Conservation (phyloP, 2,329 filamentous ascomycete genomes). For the Fusarium mexicanum region DNA sequence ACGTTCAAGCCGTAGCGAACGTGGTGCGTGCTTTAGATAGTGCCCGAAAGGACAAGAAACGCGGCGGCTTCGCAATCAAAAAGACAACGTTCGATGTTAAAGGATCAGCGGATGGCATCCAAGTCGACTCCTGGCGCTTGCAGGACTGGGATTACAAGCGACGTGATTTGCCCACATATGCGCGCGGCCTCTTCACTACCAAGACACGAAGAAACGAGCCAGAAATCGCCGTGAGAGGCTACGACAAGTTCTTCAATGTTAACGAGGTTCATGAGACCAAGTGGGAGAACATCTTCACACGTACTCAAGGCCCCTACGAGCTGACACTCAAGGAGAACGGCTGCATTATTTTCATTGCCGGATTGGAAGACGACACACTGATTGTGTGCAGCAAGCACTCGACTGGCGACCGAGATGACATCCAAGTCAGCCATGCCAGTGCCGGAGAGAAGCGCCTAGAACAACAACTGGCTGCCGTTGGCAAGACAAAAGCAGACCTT, state of each 20-base stretch:
- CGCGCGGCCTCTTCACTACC: constrained; percentile 93
- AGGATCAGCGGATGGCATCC: constrained; percentile 69
- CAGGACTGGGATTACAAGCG: constrained; percentile 97
- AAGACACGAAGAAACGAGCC: constrained; percentile 68
- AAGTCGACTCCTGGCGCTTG: constrained; percentile 91
- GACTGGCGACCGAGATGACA: constrained; percentile 80
- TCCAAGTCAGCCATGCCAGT: constrained; percentile 80
- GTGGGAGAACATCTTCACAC: constrained; percentile 80
- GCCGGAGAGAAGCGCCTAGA: constrained; percentile 86
- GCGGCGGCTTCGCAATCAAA: constrained; percentile 75
- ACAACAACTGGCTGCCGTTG: constrained; percentile 78
- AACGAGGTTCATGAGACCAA: constrained; percentile 82
- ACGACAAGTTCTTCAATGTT: constrained; percentile 99
- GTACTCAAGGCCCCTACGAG: constrained; percentile 90
- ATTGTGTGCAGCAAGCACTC: constrained; percentile 99
- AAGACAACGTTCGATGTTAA: constrained; percentile 80
- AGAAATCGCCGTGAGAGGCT: constrained; percentile 88
- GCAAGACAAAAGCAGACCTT: constrained; percentile 81
- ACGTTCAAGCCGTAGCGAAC: constrained; percentile 71
- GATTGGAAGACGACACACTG: constrained; percentile 86
- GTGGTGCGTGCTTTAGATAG: constrained; percentile 73
- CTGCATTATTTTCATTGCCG: constrained; percentile 98
- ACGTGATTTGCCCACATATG: constrained; percentile 85
- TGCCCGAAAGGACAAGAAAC: constrained; percentile 63
- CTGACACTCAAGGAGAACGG: constrained; percentile 98